phyloP scores from a whole-genome alignment of 352 stramenopile genomes.

The Phytophthora sansomeana region DNA sequence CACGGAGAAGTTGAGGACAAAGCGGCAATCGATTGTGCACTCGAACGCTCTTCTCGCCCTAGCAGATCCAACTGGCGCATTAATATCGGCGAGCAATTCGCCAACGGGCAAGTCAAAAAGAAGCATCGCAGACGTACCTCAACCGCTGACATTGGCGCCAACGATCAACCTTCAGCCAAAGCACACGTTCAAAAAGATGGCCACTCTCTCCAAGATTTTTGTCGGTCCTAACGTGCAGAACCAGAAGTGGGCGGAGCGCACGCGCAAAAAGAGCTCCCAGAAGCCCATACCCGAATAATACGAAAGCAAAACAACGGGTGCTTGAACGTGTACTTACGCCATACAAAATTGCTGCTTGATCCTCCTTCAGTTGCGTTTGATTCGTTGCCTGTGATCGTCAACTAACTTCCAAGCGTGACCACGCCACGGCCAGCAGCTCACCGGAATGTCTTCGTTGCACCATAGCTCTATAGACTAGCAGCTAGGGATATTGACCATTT shows the following conservation, averaged over 20 bases:
- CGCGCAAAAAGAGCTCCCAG: slow-evolving; percentile 1
- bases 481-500: slow-evolving; percentile 9
- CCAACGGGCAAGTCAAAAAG: not conserved
- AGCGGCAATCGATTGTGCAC: slow-evolving; percentile 3
- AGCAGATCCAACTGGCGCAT: slow-evolving; percentile 12
- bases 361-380: slow-evolving; percentile 27
- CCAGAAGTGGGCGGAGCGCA: slow-evolving; percentile 26
- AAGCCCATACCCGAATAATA: not conserved
- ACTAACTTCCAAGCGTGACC: slow-evolving; percentile 10
- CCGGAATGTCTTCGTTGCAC: slow-evolving; percentile 14
- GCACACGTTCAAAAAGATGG: slow-evolving; percentile 17
- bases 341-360: slow-evolving; percentile 42
- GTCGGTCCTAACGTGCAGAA: slow-evolving; percentile 6
- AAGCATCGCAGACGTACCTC: not conserved
- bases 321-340: slow-evolving; percentile 26
- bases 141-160: not conserved
- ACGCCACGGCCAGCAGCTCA: slow-evolving; percentile 14
- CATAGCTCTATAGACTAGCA: slow-evolving; percentile 30
- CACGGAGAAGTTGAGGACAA: not conserved
- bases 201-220: slow-evolving; percentile 30
- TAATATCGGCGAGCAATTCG: not conserved
- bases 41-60: slow-evolving; percentile 26
- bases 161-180: slow-evolving; percentile 1
- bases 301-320: slow-evolving; percentile 8
- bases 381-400: slow-evolving; percentile 16